Base-by-base conservation (phyloP, 176 grass and related monocot species). In the Avena sativa region DNA sequence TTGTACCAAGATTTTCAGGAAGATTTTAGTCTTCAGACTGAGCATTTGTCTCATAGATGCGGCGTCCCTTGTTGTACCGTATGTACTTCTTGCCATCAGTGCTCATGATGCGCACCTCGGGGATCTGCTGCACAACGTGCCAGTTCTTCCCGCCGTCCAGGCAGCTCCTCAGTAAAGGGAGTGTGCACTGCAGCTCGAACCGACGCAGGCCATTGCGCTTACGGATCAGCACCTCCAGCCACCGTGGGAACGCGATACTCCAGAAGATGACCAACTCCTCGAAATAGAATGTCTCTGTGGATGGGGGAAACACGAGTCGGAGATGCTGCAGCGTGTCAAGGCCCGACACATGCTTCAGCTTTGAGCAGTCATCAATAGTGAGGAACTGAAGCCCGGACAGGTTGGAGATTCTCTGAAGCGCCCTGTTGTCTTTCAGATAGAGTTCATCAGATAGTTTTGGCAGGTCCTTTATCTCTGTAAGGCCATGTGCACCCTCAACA, bases 251-350 rank as follows among this genome's bases (percentile, higher is more conserved):
- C 9, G 89, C 87, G 2, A 96, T 88, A 70, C 80, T 97, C 90
- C 92, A 92, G 80, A 94, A 94, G 86, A 87, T 94, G 26, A 97
- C 82, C 78, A 97, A 46, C 88, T 96, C 94, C 71, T 97, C 92
- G 4, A 94, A 92, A 74, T 91, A 92, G 81, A 92, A 97, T 30
- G 92, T 97, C 76, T 93, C 93, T 0, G 87, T 97, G 48, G 93
- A 93, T 26, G 92, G 89, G 14, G 87, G 87, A 44, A 93, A 96
- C 44, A 90, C 82, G 16, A 95, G 82, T 30, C 62, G 82, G 28
- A 97, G 89, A 50, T 68, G 76, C 81, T 93, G 87, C 86, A 95
- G 74, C 8, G 58, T 14, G 19, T 91, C 71, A 14, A 98, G 87
- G 40, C 87, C 88, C 10, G 84, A 83, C 47, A 98, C 93, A 44